These are phyloP conservation scores for Cercospora beticola DNA, from an alignment of 2,329 filamentous ascomycete species.

Conservation along the genomic window DNA sequence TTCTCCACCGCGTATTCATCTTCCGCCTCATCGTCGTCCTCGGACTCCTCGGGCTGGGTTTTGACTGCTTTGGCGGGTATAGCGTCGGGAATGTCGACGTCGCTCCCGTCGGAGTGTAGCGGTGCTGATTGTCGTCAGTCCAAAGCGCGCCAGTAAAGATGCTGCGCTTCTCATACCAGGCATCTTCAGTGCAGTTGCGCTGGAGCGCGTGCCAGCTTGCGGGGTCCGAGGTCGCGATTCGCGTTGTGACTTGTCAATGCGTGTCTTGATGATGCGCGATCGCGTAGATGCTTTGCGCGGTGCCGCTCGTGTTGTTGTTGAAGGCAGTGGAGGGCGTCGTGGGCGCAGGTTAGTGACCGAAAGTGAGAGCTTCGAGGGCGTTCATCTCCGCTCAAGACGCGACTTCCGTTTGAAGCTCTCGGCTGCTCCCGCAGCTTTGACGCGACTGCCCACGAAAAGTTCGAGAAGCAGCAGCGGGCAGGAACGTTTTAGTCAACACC, in stretches of 20 bases:
- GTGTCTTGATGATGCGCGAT: background rate
- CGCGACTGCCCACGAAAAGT: conserved; percentile 13
- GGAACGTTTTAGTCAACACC: conserved; percentile 4
- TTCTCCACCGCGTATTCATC: conserved; percentile 71
- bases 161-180: background rate
- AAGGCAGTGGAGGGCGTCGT: background rate
- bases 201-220: background rate
- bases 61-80: conserved; percentile 31
- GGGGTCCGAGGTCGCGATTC: background rate
- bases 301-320: background rate
- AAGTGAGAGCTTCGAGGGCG: background rate
- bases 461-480: conserved; percentile 6
- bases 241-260: background rate
- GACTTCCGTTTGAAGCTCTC: conserved; percentile 10
- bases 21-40: conserved; percentile 49
- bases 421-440: conserved; percentile 1
- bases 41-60: conserved; percentile 37
- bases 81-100: conserved; percentile 35
- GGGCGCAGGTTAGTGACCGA: background rate
- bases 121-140: conserved; percentile 34
- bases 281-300: background rate
- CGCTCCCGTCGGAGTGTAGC: conserved; percentile 39
- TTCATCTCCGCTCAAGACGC: background rate
- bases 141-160: background rate
- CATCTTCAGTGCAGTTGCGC: background rate